Conservation (phyloP, 1,139 yeast genomes). For the Hansenula lynferdii region DNA sequence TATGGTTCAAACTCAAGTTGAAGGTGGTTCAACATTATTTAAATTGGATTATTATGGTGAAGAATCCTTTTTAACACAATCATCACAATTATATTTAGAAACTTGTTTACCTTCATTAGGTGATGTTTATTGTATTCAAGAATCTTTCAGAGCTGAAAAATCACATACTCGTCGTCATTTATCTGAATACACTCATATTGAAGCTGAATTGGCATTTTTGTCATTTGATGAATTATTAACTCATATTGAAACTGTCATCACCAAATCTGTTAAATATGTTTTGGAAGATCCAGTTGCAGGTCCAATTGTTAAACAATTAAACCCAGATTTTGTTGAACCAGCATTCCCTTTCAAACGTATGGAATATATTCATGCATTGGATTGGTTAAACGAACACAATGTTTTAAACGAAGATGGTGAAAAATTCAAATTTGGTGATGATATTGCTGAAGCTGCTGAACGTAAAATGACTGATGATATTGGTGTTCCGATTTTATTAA, state of each 20-base stretch:
- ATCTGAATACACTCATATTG: constrained; percentile 95
- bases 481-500: constrained; percentile 87
- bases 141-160: constrained; percentile 98
- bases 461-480: constrained; percentile 96
- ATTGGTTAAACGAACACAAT: constrained; percentile 95
- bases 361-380: constrained; percentile 86
- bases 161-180: constrained; percentile 98
- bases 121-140: constrained; percentile 96
- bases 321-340: constrained; percentile 88
- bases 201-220: constrained; percentile 87
- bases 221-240: constrained; percentile 78
- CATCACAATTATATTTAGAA: constrained; percentile 95
- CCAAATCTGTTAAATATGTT: constrained; percentile 66
- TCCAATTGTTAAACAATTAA: constrained; percentile 81
- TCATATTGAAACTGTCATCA: constrained; percentile 80
- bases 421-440: constrained; percentile 93
- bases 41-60: constrained; percentile 94
- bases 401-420: constrained; percentile 93
- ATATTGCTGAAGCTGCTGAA: constrained; percentile 99
- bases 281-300: constrained; percentile 90
- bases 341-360: constrained; percentile 83
- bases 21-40: constrained; percentile 97
- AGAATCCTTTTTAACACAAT: constrained; percentile 94
- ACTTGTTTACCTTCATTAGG: constrained; percentile 95
- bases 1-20: constrained; percentile 99